Conservation (phyloP, 2,329 filamentous ascomycete genomes). For the Plectosphaerella sp. region DNA sequence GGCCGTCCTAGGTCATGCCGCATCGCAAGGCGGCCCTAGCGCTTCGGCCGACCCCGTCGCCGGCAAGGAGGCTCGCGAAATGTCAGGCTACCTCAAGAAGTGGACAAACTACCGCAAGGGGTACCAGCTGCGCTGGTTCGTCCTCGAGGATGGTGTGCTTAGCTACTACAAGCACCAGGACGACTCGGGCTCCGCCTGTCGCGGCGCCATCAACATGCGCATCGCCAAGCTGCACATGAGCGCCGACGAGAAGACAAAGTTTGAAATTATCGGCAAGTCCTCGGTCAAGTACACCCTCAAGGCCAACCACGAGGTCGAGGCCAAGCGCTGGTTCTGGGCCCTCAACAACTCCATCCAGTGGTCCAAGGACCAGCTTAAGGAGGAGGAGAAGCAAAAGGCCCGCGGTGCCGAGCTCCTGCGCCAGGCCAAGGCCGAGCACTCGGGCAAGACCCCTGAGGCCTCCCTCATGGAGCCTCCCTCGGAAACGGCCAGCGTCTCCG, state of each 20-base stretch:
- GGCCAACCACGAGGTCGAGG: conserved; percentile 96
- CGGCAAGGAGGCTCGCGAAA: conserved; percentile 85
- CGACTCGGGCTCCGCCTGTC: conserved; percentile 91
- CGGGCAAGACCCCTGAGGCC: conserved; percentile 40
- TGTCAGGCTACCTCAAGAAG: conserved; percentile 98
- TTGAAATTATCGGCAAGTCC: conserved; percentile 96
- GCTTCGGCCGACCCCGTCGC: conserved; percentile 58
- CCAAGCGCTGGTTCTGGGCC: conserved; percentile 98
- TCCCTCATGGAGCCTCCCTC: conserved; percentile 42
- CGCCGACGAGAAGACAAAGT: conserved; percentile 92
- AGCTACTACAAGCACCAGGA: conserved; percentile 99
- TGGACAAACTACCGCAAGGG: conserved; percentile 99
- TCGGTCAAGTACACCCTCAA: conserved; percentile 98
- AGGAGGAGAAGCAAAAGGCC: conserved; percentile 74
- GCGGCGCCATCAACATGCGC: conserved; percentile 97
- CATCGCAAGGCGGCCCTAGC: conserved; percentile 51
- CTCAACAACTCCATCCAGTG: conserved; percentile 98
- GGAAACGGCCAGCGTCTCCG: conserved; percentile 48
- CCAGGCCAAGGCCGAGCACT: conserved; percentile 75
- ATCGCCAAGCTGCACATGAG: conserved; percentile 96
- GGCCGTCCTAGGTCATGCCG: conserved; percentile 77
- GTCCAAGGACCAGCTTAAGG: conserved; percentile 93
- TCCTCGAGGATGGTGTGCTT: conserved; percentile 91
- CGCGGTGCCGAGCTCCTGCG: conserved; percentile 71
- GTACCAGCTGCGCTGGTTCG: conserved; percentile 96